Evolutionary conservation across 2,329 filamentous ascomycete genomes (phyloP), one percentile per base, ranked within the genome.

Genomic region (Aureobasidium mangrovei): DNA sequence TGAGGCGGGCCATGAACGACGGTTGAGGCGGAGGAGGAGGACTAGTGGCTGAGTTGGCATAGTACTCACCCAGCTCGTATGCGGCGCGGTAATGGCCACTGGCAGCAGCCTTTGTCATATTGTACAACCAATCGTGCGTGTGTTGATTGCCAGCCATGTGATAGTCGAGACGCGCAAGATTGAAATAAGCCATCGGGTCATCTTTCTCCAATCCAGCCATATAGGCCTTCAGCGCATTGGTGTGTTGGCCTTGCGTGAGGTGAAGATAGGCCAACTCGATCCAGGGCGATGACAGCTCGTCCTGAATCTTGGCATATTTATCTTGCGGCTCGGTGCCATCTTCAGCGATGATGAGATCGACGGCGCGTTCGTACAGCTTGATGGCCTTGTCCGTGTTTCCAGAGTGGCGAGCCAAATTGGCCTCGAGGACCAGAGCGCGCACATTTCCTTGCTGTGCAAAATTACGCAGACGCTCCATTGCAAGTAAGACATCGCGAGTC

Each of bases 41-140:
- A 7, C 9, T 4, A 6, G 28, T 9, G 24, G 38, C 4, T 6
- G 32, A 32, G 38, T 62, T 56, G 9, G 61, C 59, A 56, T 75
- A 75, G 60, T 71, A 75, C 18, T 62, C 56, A 2, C 62, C 72
- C 7, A 76, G 61, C 8, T 66, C 56, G 35, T 67, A 64, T 29
- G 65, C 67, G 7, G 73, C 71, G 52, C 67, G 65, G 5, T 61
- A 55, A 47, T 73, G 67, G 1, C 69, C 67, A 4, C 68, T 68
- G 8, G 69, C 67, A 3, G 73, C 74, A 2, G 73, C 72, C 64
- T 75, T 75, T 33, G 64, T 74, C 51, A 70, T 70, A 57, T 70
- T 69, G 55, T 67, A 67, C 7, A 75, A 61, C 73, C 74, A 76
- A 2, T 65, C 60, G 32, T 60, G 60, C 12, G 64, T 69, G 28